Conservation (phyloP, 441 rosid species). For the Populus hybrid region DNA sequence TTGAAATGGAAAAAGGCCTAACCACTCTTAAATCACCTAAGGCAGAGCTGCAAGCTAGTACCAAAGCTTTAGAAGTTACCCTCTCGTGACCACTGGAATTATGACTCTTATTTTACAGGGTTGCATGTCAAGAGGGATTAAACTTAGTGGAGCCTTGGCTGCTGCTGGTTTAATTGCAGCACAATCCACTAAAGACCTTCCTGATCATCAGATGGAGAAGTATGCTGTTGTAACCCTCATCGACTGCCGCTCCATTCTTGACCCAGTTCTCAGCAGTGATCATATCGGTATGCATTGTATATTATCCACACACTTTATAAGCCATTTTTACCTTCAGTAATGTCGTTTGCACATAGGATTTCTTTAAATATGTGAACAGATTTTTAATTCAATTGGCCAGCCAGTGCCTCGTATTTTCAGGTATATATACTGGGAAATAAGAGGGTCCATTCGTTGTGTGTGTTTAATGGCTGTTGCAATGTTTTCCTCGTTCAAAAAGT, state of each 20-base stretch:
- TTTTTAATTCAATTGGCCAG: neutral
- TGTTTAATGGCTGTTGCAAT: no score
- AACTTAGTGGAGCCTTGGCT: slow-evolving; percentile 61
- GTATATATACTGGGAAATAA: neutral
- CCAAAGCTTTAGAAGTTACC: neutral
- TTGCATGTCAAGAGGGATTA: slow-evolving; percentile 66
- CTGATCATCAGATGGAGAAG: slow-evolving; percentile 44
- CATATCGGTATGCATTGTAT: slow-evolving; percentile 47
- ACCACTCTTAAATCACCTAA: neutral
- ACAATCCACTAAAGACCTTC: slow-evolving; percentile 42
- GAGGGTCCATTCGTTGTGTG: neutral
- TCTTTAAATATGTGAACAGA: neutral
- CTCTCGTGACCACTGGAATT: neutral
- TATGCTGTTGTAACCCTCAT: slow-evolving; percentile 71
- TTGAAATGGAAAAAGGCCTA: neutral
- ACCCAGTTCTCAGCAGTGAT: slow-evolving; percentile 51
- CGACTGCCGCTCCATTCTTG: slow-evolving; percentile 71
- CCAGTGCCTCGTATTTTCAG: neutral
- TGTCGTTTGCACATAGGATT: neutral
- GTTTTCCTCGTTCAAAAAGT: neutral
- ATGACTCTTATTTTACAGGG: slow-evolving; percentile 35
- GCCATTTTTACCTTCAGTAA: neutral
- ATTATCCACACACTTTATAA: neutral
- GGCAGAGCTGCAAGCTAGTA: neutral
- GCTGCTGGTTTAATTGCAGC: slow-evolving; percentile 79